Evolutionary conservation across 352 stramenopile genomes (phyloP), one percentile per base, ranked within the genome.

Genomic region (Pythium coloratum): DNA sequence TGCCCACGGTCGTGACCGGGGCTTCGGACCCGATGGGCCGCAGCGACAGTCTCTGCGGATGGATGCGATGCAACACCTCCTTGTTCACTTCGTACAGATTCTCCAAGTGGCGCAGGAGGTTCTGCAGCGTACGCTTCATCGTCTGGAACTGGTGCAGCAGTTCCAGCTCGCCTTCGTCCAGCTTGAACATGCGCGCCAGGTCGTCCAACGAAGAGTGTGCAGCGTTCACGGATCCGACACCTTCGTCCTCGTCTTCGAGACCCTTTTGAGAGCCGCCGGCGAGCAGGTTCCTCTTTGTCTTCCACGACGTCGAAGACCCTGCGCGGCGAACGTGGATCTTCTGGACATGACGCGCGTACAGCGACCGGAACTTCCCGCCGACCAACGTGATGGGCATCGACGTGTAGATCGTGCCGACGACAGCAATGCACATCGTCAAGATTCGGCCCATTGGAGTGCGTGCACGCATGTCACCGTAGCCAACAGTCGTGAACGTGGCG

Each of bases 311-410:
- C 0, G 78, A 86, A 8, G 82, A 89, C 0, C 82, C 82, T 76
- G 89, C 82, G 64, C 80, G 60, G 34, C 85, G 85, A 36, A 87
- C 53, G 59, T 84, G 72, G 63, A 83, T 78, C 30, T 84, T 88
- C 64, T 91, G 77, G 55, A 82, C 74, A 63, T 91, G 79, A 53
- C 82, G 77, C 30, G 87, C 82, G 61, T 94, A 94, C 8, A 88
- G 66, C 9, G 72, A 71, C 65, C 88, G 89, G 56, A 92, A 94
- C 54, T 92, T 82, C 16, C 68, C 78, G 13, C 86, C 86, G 16
- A 94, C 82, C 8, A 94, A 67, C 4, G 81, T 89, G 26, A 94
- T 59, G 13, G 86, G 86, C 86, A 92, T 94, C 0, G 86, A 78
- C 7, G 82, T 90, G 64, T 92, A 92, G 62, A 82, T 88, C 9